phyloP scores from a whole-genome alignment of 148 eudicot species.

The Nyssa sinensis region DNA sequence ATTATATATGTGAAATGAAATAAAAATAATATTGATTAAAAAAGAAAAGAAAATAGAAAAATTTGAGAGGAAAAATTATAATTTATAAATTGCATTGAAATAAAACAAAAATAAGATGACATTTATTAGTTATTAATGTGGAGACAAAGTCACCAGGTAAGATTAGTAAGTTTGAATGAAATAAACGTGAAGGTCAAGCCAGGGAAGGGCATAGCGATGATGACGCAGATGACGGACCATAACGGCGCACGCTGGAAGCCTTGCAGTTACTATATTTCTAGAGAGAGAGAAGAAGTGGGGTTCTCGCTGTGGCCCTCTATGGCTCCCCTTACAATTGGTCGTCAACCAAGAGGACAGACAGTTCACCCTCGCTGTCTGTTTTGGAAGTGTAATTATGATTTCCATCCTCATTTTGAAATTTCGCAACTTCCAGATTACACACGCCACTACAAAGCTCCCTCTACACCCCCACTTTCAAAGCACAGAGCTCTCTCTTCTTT shows the following conservation, averaged over 20 bases:
- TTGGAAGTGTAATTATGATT: conserved; percentile 1
- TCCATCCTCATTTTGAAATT: neutral
- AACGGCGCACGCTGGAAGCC: neutral
- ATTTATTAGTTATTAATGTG: too few species aligned
- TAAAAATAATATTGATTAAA: too few species aligned
- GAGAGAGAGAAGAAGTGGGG: neutral
- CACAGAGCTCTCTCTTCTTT: neutral
- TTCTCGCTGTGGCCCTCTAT: neutral
- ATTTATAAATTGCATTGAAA: too few species aligned
- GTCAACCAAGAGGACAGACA: neutral
- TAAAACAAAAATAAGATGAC: too few species aligned
- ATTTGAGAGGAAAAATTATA: too few species aligned
- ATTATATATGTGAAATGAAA: too few species aligned
- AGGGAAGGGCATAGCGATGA: neutral
- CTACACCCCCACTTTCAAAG: neutral
- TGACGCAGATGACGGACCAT: neutral
- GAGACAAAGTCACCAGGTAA: too few species aligned
- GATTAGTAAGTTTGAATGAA: neutral
- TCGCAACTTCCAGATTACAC: conserved; percentile 2
- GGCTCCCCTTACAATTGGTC: neutral
- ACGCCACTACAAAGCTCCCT: neutral
- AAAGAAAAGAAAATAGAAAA: too few species aligned
- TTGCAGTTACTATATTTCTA: neutral
- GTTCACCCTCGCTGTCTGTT: neutral
- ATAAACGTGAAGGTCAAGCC: too few species aligned